Percentiles rank a stretch among this genome's conserved stretches.
These are phyloP conservation scores for Eremochloa ophiuroides DNA, from an alignment of 176 grass and related monocot species.

Conservation along the genomic window DNA sequence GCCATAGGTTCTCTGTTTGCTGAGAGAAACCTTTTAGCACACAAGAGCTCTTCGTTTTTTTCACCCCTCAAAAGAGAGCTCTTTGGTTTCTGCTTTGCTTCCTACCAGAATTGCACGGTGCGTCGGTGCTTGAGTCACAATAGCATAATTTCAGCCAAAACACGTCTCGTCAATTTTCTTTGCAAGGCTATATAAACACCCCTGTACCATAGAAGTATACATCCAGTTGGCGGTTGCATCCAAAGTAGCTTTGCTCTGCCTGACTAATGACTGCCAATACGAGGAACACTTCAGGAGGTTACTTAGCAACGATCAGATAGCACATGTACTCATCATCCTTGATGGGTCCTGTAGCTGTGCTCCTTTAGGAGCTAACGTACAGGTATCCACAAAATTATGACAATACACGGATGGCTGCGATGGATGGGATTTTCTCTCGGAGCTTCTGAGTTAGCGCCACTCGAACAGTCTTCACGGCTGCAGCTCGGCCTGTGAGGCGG, in stretches of 20 bases:
- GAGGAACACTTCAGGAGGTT: slow-evolving; percentile 8
- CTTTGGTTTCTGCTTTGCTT: neutral
- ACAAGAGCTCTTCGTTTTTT: neutral
- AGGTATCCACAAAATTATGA: slow-evolving; percentile 12
- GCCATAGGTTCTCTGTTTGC: neutral
- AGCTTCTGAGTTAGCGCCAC: slow-evolving; percentile 69
- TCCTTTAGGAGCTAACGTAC: neutral
- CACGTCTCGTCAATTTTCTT: neutral
- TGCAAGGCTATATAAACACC: neutral
- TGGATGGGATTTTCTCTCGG: slow-evolving; percentile 74
- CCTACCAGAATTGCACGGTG: neutral
- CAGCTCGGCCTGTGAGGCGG: slow-evolving; percentile 57
- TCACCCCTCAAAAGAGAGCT: too few relatives aligned
- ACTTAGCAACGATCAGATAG: neutral
- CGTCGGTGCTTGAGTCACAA: neutral
- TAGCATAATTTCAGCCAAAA: neutral
- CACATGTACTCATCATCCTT: slow-evolving; percentile 17
- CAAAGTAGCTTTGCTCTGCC: neutral
- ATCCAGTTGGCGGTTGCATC: neutral
- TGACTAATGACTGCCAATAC: neutral
- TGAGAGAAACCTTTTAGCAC: neutral
- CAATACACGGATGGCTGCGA: slow-evolving; percentile 56
- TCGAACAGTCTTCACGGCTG: slow-evolving; percentile 70
- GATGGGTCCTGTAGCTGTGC: neutral
- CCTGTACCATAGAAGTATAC: neutral